phyloP scores from a whole-genome alignment of 2,329 filamentous ascomycete genomes.

The Ceratocystis lukuohia region DNA sequence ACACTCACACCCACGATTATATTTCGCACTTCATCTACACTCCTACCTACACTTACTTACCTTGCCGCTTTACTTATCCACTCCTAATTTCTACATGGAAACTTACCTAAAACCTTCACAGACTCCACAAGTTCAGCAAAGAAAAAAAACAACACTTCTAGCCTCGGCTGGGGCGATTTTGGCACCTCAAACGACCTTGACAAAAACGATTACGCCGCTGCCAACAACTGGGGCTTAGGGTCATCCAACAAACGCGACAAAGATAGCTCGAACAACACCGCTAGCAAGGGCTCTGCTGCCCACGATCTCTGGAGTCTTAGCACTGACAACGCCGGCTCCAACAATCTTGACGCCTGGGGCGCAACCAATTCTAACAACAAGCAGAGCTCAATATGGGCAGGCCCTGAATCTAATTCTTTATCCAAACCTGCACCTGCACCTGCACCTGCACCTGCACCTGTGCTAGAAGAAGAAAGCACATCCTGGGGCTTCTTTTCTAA shows the following conservation, averaged over 20 bases:
- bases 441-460: neutral
- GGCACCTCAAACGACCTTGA: neutral
- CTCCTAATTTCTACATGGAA: too few species aligned
- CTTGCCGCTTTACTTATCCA: too few species aligned
- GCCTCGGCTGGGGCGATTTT: neutral
- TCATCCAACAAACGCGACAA: conserved; percentile 18
- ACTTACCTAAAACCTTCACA: neutral
- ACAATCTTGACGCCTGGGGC: conserved; percentile 13
- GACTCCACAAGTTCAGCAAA: neutral
- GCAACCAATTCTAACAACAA: conserved; percentile 2
- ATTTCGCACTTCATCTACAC: neutral
- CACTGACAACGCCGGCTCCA: neutral
- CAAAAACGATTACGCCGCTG: neutral
- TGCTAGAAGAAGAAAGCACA: conserved; percentile 8
- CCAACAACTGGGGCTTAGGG: neutral
- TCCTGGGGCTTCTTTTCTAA: conserved; percentile 14
- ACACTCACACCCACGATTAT: neutral
- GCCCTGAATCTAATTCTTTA: neutral
- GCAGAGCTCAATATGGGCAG: conserved; percentile 2
- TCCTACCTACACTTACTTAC: neutral
- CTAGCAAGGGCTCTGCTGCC: conserved; percentile 26
- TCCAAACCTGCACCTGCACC: neutral
- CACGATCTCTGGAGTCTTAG: conserved; percentile 17
- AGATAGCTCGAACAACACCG: conserved; percentile 25
- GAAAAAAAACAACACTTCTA: neutral